Conservation (phyloP, 2,329 filamentous ascomycete genomes). For the Beauveria australis region DNA sequence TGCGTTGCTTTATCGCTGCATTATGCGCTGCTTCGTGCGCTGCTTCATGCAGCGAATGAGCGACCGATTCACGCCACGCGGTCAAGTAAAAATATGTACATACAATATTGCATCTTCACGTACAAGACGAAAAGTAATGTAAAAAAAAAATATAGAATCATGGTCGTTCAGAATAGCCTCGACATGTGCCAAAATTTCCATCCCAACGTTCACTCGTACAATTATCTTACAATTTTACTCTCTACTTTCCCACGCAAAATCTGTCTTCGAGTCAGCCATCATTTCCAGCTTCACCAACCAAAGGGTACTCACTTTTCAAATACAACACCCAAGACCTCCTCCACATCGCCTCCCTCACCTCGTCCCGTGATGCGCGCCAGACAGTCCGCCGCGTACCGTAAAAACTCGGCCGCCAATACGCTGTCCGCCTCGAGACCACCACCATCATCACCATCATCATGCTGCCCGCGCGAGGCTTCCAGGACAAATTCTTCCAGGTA, state of each 20-base stretch:
- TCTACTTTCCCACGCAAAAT: conserved; percentile 48
- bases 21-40: too few species aligned
- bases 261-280: conserved; percentile 22
- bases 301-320: conserved; percentile 76
- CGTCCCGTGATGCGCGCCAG: conserved; percentile 83
- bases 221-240: neutral
- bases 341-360: conserved; percentile 79
- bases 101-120: too few species aligned
- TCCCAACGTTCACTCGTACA: neutral
- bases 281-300: neutral
- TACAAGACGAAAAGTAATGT: too few species aligned
- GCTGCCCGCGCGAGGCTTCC: conserved; percentile 34
- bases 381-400: conserved; percentile 71
- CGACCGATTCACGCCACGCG: too few species aligned
- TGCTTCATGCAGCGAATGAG: too few species aligned
- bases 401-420: conserved; percentile 81
- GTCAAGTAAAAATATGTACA: too few species aligned
- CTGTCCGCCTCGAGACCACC: conserved; percentile 61
- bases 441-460: conserved; percentile 21
- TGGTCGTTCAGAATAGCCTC: too few species aligned
- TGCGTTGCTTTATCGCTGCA: too few species aligned
- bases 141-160: too few species aligned
- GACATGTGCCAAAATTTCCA: too few species aligned
- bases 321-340: conserved; percentile 91
- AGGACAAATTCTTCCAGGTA: conserved; percentile 67